These are phyloP conservation scores for Trichoderma simmonsii DNA, from an alignment of 2,329 filamentous ascomycete species.

Conservation along the genomic window DNA sequence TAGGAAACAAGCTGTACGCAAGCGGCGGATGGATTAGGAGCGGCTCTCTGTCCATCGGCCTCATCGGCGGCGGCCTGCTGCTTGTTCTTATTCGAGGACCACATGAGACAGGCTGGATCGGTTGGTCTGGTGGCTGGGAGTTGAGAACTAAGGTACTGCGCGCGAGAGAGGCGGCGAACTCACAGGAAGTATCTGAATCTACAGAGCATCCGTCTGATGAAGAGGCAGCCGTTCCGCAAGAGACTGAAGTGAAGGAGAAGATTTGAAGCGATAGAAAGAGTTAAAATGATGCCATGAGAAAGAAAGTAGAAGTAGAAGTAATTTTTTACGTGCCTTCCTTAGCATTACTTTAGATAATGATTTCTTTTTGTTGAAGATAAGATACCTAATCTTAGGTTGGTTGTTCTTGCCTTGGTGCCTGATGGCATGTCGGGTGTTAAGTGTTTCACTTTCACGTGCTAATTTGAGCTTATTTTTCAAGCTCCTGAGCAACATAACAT, in stretches of 20 bases:
- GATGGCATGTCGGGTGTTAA: neutral
- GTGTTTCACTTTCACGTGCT: neutral
- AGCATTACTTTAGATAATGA: neutral
- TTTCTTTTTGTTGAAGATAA: neutral
- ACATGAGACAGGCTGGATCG: constrained; percentile 32
- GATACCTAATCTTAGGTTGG: neutral
- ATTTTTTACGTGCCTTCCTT: neutral
- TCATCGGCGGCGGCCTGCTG: constrained; percentile 26
- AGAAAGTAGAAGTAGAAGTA: neutral
- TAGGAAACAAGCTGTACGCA: constrained; percentile 53
- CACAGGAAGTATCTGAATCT: neutral
- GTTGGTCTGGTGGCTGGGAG: constrained; percentile 32
- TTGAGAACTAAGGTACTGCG: neutral
- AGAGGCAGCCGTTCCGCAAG: neutral
- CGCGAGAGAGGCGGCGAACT: neutral
- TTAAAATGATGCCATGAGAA: neutral
- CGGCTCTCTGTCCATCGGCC: constrained; percentile 36
- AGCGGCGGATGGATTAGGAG: constrained; percentile 50
- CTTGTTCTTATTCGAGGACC: constrained; percentile 32
- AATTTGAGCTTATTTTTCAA: neutral
- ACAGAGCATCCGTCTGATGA: constrained; percentile 6
- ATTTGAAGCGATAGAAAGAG: neutral
- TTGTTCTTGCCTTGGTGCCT: neutral
- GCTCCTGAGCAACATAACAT: neutral
- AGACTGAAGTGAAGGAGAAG: neutral